A percentile compares a stretch with the other conserved stretches of the same genome.
Evolutionary conservation across 129 eudicot genomes (phyloP).

Genomic region (Flaveria sonorensis): DNA sequence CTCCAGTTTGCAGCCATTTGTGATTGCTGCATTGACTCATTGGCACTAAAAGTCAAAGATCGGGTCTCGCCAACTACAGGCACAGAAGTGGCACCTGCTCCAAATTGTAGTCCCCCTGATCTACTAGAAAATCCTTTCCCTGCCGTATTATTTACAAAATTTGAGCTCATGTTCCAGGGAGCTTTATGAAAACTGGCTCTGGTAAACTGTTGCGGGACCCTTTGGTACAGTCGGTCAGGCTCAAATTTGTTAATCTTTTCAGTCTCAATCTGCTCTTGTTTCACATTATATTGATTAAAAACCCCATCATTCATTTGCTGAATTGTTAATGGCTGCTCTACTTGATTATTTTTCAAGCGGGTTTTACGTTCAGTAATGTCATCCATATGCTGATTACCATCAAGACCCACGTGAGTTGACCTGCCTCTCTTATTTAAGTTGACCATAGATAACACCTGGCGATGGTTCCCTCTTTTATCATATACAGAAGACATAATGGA

Average conservation of each 20-base stretch:
- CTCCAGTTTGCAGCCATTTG: constrained; percentile 56
- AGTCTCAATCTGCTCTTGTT: constrained; percentile 57
- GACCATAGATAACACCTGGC: constrained; percentile 41
- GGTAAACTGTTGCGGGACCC: constrained; percentile 49
- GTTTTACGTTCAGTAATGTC: constrained; percentile 46
- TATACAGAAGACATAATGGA: constrained; percentile 42
- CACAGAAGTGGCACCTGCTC: constrained; percentile 37
- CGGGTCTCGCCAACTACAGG: constrained; percentile 41
- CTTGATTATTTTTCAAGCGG: constrained; percentile 54
- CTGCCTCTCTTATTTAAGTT: constrained; percentile 51
- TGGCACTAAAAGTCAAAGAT: constrained; percentile 55
- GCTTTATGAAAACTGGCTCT: constrained; percentile 52
- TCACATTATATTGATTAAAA: constrained; percentile 41
- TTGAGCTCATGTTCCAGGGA: constrained; percentile 51
- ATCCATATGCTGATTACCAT: constrained; percentile 50
- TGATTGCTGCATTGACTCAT: constrained; percentile 68
- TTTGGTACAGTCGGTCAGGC: constrained; percentile 42
- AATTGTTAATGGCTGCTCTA: constrained; percentile 63
- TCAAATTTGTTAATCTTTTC: constrained; percentile 49
- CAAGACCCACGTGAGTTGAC: constrained; percentile 38
- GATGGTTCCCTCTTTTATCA: constrained; percentile 64
- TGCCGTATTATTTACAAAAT: constrained; percentile 43
- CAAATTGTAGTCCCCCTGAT: constrained; percentile 61
- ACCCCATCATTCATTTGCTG: constrained; percentile 57
- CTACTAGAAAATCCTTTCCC: constrained; percentile 70